These are phyloP conservation scores for Ganoderma sinense DNA, from an alignment of 1,284 basidiomycete species.

Conservation along the genomic window DNA sequence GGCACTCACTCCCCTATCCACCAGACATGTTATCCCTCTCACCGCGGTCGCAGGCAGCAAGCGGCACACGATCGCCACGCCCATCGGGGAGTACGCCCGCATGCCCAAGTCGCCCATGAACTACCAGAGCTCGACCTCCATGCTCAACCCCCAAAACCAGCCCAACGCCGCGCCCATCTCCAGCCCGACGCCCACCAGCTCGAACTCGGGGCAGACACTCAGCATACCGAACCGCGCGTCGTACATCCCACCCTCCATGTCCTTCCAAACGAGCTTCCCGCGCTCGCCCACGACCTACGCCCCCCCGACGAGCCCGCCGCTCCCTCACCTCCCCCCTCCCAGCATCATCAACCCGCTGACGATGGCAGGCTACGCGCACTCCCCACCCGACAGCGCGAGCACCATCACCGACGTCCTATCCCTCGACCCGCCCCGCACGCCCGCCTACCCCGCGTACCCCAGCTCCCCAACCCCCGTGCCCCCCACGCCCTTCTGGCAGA, in stretches of 20 bases:
- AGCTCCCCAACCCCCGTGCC: conserved; percentile 50
- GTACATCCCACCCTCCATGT: conserved; percentile 49
- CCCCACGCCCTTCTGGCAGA: conserved; percentile 61
- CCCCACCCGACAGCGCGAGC: conserved; percentile 33
- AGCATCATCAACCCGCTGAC: conserved; percentile 22
- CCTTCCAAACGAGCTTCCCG: conserved; percentile 46
- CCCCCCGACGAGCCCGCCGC: conserved; percentile 42
- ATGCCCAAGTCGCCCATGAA: conserved; percentile 40
- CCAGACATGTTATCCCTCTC: conserved; percentile 36
- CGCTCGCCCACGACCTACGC: conserved; percentile 59
- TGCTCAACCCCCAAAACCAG: conserved; percentile 44
- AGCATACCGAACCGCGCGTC: conserved; percentile 33
- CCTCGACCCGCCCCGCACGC: conserved; percentile 55
- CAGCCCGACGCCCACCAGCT: conserved; percentile 27
- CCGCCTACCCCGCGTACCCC: conserved; percentile 76
- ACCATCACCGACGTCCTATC: conserved; percentile 28
- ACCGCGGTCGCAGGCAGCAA: conserved; percentile 61
- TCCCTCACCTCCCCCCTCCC: conserved; percentile 33
- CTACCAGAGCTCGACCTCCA: conserved; percentile 47
- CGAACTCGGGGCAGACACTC: conserved; percentile 26
- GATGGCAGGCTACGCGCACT: conserved; percentile 22
- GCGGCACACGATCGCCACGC: conserved; percentile 56
- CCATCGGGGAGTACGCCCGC: conserved; percentile 28
- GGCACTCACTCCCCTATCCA: conserved; percentile 32
- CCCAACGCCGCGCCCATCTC: conserved; percentile 35